Evolutionary conservation across 1,284 basidiomycete species (phyloP).

Genomic region (Ganoderma meredithae): DNA sequence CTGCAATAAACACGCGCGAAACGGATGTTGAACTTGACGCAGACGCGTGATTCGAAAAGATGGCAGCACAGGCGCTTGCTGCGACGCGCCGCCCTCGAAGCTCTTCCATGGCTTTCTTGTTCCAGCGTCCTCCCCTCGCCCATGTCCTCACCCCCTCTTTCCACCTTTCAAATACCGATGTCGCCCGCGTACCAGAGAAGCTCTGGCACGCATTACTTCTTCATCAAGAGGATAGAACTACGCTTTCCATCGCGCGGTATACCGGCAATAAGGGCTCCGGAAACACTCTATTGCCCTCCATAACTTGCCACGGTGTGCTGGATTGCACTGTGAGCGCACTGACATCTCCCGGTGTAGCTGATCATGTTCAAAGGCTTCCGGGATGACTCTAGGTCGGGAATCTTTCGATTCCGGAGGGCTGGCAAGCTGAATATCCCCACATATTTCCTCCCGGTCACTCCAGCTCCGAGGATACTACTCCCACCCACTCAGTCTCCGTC

Average conservation of each 20-base stretch:
- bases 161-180: constrained; percentile 22
- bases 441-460: constrained; percentile 24
- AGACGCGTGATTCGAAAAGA: constrained; percentile 22
- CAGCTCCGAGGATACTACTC: constrained; percentile 6
- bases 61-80: constrained; percentile 28
- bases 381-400: constrained; percentile 3
- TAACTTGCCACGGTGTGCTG: constrained; percentile 31
- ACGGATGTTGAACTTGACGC: constrained; percentile 12
- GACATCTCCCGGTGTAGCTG: neutral
- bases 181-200: constrained; percentile 27
- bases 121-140: constrained; percentile 32
- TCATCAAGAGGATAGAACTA: constrained; percentile 17
- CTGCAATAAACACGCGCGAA: constrained; percentile 17
- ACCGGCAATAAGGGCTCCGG: constrained; percentile 13
- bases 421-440: constrained; percentile 30
- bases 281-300: constrained; percentile 17
- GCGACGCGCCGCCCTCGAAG: neutral
- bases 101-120: constrained; percentile 37
- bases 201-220: constrained; percentile 31
- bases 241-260: constrained; percentile 30
- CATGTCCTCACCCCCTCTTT: constrained; percentile 20
- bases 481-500: constrained; percentile 40
- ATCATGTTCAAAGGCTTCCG: neutral
- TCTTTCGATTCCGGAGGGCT: constrained; percentile 28
- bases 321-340: constrained; percentile 24